Evolutionary conservation across 1,284 basidiomycete species (phyloP), one percentile per base, ranked within the genome.

Genomic region (Pascua sp.): DNA sequence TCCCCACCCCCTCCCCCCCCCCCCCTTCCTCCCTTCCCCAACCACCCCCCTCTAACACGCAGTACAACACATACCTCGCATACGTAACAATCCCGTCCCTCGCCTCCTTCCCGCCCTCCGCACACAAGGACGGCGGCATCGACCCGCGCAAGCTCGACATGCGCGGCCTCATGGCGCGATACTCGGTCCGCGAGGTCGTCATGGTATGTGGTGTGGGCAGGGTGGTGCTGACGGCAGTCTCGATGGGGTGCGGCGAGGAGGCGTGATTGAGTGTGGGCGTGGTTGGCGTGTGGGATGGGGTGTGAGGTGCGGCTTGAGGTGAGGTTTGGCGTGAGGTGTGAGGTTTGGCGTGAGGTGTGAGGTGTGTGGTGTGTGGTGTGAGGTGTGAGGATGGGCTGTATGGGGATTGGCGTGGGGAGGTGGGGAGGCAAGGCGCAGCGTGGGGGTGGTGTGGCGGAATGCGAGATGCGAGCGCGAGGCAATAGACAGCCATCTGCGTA

Each of bases 51-150:
- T n/a, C n/a, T 32, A 32, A 32, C 24, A 32, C 24, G 7, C 24
- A 32, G 24, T 32, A 32, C 24, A 32, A 32, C 24, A 32, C 24
- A 32, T 32, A 32, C 47, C 74, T 96, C n/a, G 82, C 86, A 17
- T 94, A 96, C 66, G 88, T 97, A 48, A 92, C 90, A 0, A 93
- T 96, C 45, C 93, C 93, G 0, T 81, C 89, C 0, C 77, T 80
- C 38, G 81, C 82, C 9, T 80, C 85, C 42, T 68, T 90, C 32
- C 75, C 85, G 1, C 52, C 73, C 10, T 72, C 80, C 8, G 24
- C 24, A 32, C 24, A 32, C 24, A 32, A 32, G 24, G 71, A 76
- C 17, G 70, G 77, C 8, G 70, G 83, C 0, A 80, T 94, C 10
- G 77, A 82, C 24, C 57, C 61, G 37, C 41, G 41, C 11, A 68